Conservation (phyloP, 306 rosid genomes). For the Delonix regia region DNA sequence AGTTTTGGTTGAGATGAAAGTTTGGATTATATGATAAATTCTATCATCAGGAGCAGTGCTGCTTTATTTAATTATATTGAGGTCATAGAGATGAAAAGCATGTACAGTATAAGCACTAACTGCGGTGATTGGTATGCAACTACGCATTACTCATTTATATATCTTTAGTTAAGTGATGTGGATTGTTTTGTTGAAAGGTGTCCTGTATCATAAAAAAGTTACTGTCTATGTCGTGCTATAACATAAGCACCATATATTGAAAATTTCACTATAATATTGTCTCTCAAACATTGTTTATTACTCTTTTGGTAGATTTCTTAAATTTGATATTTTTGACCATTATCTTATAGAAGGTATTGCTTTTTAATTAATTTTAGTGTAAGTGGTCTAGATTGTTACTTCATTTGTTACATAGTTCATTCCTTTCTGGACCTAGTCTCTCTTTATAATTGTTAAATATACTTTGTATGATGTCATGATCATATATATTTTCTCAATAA, state of each 20-base stretch:
- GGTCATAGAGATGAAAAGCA: constrained; percentile 31
- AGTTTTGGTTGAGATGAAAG: not conserved
- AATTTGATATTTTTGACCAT: not conserved
- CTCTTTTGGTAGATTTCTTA: not conserved
- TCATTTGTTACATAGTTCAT: not conserved
- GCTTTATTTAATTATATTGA: constrained; percentile 32
- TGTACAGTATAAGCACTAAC: constrained; percentile 24
- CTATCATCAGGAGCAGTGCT: constrained; percentile 34
- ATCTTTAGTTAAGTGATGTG: not conserved
- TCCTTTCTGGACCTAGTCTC: not conserved
- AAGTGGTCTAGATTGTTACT: not conserved
- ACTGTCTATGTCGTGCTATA: not conserved
- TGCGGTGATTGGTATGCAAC: constrained; percentile 35
- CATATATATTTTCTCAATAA: constrained; percentile 2
- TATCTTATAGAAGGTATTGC: not conserved
- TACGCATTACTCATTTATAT: not conserved
- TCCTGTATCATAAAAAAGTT: not conserved
- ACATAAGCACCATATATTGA: not conserved
- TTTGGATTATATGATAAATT: not conserved
- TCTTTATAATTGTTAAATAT: not conserved
- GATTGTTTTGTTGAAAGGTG: not conserved
- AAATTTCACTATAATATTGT: not conserved
- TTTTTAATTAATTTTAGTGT: constrained; percentile 10
- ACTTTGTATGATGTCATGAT: constrained; percentile 11
- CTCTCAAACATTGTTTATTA: not conserved